Conservation (phyloP, 2,329 filamentous ascomycete species). For the Xylariaceae sp. region DNA sequence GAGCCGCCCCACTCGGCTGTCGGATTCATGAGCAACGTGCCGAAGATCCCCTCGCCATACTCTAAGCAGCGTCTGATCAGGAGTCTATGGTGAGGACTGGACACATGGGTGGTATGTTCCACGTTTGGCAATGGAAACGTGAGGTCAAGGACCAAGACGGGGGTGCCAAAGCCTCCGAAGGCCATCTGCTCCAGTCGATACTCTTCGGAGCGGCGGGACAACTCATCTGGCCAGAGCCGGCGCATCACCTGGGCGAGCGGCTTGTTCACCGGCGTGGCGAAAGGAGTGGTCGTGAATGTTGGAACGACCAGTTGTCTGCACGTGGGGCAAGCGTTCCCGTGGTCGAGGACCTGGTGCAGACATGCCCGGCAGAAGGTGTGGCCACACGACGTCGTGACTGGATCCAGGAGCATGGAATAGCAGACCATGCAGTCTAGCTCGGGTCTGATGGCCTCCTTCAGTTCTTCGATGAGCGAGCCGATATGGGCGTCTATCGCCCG, state of each 20-base stretch:
- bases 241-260: constrained; percentile 58
- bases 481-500: too few species aligned
- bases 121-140: constrained; percentile 79
- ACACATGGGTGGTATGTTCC: constrained; percentile 85
- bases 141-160: constrained; percentile 77
- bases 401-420: constrained; percentile 74
- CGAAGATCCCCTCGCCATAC: constrained; percentile 70
- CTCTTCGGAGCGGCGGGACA: constrained; percentile 52
- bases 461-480: constrained; percentile 48
- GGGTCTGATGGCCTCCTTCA: constrained; percentile 57
- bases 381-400: constrained; percentile 77
- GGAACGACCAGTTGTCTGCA: constrained; percentile 63
- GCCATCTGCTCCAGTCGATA: constrained; percentile 53
- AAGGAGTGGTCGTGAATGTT: constrained; percentile 37
- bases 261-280: constrained; percentile 51
- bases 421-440: constrained; percentile 89
- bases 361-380: constrained; percentile 86
- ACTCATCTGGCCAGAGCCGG: constrained; percentile 62
- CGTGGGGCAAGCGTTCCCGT: constrained; percentile 72
- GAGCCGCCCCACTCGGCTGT: constrained; percentile 27
- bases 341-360: constrained; percentile 68
- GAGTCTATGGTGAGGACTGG: constrained; percentile 84
- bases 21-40: constrained; percentile 73
- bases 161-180: constrained; percentile 53
- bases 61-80: constrained; percentile 80